These are phyloP conservation scores for Ganoderma lingzhi DNA, from an alignment of 1,284 basidiomycete genomes.

Conservation along the genomic window DNA sequence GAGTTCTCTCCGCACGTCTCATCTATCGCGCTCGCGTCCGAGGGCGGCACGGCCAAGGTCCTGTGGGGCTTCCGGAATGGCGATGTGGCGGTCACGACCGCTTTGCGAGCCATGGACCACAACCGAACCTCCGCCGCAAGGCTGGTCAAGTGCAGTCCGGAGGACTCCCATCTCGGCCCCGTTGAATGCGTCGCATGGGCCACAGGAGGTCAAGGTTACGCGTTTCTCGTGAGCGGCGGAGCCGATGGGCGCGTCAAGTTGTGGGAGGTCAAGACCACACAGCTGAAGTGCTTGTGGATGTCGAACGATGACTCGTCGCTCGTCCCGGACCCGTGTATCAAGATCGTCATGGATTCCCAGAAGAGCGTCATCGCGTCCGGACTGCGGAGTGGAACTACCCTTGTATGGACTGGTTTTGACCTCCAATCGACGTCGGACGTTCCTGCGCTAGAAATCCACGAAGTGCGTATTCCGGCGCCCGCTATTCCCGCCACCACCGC, in stretches of 20 bases:
- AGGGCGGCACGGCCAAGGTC: slow-evolving; percentile 73
- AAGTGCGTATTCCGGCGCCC: slow-evolving; percentile 42
- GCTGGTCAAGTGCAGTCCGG: slow-evolving; percentile 54
- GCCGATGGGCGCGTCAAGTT: slow-evolving; percentile 74
- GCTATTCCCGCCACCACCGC: slow-evolving; percentile 12
- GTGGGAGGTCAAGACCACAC: slow-evolving; percentile 62
- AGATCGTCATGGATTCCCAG: slow-evolving; percentile 52
- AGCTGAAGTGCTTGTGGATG: slow-evolving; percentile 65
- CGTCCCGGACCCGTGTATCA: slow-evolving; percentile 56
- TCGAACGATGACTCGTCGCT: slow-evolving; percentile 50
- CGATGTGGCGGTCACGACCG: slow-evolving; percentile 69
- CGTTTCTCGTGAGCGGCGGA: slow-evolving; percentile 60
- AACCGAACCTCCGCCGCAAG: slow-evolving; percentile 52
- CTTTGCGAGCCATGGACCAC: slow-evolving; percentile 64
- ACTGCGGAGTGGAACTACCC: slow-evolving; percentile 60
- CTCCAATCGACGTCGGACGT: slow-evolving; percentile 22
- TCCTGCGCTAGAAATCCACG: slow-evolving; percentile 26
- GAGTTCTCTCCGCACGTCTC: slow-evolving; percentile 79
- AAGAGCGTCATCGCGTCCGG: slow-evolving; percentile 58
- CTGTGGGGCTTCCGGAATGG: slow-evolving; percentile 83
- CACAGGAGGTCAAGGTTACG: slow-evolving; percentile 33
- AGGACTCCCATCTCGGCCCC: slow-evolving; percentile 66
- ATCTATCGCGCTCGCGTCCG: slow-evolving; percentile 61
- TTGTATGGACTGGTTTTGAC: slow-evolving; percentile 58
- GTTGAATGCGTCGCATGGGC: slow-evolving; percentile 65